Percentiles rank a stretch among this genome's conserved stretches.
These are phyloP conservation scores for Fusarium cicatricum DNA, from an alignment of 2,329 filamentous ascomycete species.

Conservation along the genomic window DNA sequence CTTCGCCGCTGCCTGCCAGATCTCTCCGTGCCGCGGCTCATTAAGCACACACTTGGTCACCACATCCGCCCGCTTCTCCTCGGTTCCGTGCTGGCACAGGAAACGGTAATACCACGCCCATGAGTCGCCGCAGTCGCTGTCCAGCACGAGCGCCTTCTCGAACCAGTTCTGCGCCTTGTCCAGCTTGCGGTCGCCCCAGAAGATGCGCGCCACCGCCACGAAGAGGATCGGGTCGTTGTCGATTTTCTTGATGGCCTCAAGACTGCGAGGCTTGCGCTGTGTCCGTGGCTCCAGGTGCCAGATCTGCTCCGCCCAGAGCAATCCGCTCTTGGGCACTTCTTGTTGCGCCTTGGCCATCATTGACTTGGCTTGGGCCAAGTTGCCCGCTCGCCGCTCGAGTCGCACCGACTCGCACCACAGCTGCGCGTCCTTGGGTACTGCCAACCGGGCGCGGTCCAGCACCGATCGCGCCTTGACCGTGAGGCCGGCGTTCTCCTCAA, in stretches of 20 bases:
- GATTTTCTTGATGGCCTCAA: conserved; percentile 97
- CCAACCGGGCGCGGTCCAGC: conserved; percentile 88
- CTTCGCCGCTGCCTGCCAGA: conserved; percentile 89
- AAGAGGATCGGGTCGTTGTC: conserved; percentile 92
- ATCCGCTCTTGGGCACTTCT: conserved; percentile 85
- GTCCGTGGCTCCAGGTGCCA: conserved; percentile 93
- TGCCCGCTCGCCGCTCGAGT: conserved; percentile 87
- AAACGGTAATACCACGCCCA: conserved; percentile 99
- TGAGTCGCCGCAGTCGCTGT: conserved; percentile 87
- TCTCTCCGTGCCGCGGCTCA: conserved; percentile 91
- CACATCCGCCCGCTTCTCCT: conserved; percentile 89
- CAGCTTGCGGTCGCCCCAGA: conserved; percentile 91
- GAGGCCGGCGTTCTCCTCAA: conserved; percentile 86
- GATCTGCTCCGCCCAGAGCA: conserved; percentile 94
- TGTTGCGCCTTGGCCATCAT: conserved; percentile 94
- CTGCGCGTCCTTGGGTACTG: conserved; percentile 82
- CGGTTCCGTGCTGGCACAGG: conserved; percentile 87
- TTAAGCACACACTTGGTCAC: conserved; percentile 80
- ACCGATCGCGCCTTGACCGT: conserved; percentile 93
- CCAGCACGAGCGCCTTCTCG: conserved; percentile 89
- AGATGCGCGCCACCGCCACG: conserved; percentile 91
- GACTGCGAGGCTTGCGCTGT: conserved; percentile 86
- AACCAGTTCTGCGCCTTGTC: conserved; percentile 98
- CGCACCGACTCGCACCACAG: conserved; percentile 96
- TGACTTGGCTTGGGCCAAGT: conserved; percentile 82